Evolutionary conservation across 495 filamentous ascomycete species (phyloP).

Genomic region (Xylaria venustula): DNA sequence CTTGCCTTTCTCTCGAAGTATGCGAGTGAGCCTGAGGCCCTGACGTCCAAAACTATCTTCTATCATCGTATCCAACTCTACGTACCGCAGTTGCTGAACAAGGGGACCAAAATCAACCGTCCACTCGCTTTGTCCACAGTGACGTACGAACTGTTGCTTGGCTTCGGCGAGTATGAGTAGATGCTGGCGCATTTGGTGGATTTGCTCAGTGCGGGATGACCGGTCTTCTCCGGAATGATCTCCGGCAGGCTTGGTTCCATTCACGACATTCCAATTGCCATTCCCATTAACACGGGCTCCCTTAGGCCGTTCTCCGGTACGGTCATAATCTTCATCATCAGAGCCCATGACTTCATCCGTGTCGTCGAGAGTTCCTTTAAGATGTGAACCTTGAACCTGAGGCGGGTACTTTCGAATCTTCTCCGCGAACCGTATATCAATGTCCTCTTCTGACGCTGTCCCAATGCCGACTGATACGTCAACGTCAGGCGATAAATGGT

Average conservation of each 20-base stretch:
- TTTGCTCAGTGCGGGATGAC: slow-evolving; percentile 45
- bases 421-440: slow-evolving; percentile 42
- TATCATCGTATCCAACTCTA: slow-evolving; percentile 76
- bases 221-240: slow-evolving; percentile 31
- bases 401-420: slow-evolving; percentile 36
- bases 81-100: slow-evolving; percentile 62
- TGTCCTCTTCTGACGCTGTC: slow-evolving; percentile 35
- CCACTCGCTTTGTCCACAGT: slow-evolving; percentile 69
- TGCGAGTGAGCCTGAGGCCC: slow-evolving; percentile 73
- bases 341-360: slow-evolving; percentile 44
- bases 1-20: slow-evolving; percentile 82
- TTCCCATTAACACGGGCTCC: slow-evolving; percentile 1
- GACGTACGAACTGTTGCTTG: slow-evolving; percentile 64
- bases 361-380: slow-evolving; percentile 26
- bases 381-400: slow-evolving; percentile 24
- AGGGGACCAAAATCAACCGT: slow-evolving; percentile 73
- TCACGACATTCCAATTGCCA: slow-evolving; percentile 16
- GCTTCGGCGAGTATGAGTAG: slow-evolving; percentile 73
- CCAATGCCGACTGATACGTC: slow-evolving; percentile 43
- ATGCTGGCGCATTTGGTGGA: slow-evolving; percentile 68
- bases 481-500: slow-evolving; percentile 43
- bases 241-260: slow-evolving; percentile 25
- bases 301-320: slow-evolving; percentile 19
- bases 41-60: slow-evolving; percentile 70
- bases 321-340: slow-evolving; percentile 43